Evolutionary conservation across 768 basidiomycete species (phyloP).

Genomic region (Ramaria sp.): DNA sequence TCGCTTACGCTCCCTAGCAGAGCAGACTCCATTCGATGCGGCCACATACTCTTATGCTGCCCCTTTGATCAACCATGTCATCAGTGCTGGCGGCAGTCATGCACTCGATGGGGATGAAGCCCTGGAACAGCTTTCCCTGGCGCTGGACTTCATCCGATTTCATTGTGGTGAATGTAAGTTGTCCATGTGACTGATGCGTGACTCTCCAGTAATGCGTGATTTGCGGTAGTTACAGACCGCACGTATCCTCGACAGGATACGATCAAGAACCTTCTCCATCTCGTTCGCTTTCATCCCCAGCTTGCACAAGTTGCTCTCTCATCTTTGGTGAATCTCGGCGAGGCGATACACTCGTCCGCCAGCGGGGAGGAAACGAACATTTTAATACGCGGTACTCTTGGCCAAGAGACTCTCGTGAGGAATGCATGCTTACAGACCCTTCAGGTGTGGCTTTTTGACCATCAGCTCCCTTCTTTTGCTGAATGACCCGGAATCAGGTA

Average conservation of each 20-base stretch:
- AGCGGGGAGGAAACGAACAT: conserved; percentile 49
- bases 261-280: conserved; percentile 56
- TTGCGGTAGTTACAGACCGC: conserved; percentile 45
- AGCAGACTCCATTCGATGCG: conserved; percentile 73
- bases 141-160: conserved; percentile 48
- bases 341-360: conserved; percentile 60
- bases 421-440: conserved; percentile 85
- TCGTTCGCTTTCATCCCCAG: conserved; percentile 68
- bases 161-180: conserved; percentile 57
- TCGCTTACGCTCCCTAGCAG: conserved; percentile 68
- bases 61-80: conserved; percentile 61
- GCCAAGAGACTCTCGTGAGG: conserved; percentile 81
- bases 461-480: neutral
- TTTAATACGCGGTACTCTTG: conserved; percentile 62
- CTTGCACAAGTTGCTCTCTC: conserved; percentile 78
- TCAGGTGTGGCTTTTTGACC: conserved; percentile 40
- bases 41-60: conserved; percentile 77
- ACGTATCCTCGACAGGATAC: conserved; percentile 67
- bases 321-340: conserved; percentile 68
- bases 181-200: conserved; percentile 1
- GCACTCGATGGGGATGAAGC: conserved; percentile 61
- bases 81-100: conserved; percentile 57
- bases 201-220: neutral
- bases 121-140: conserved; percentile 71
- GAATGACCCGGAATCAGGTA: conserved; percentile 36